Percentiles rank a stretch among this genome's conserved stretches.
Conservation (phyloP, 2,329 filamentous ascomycete species). For the Cercospora zeae-maydis region DNA sequence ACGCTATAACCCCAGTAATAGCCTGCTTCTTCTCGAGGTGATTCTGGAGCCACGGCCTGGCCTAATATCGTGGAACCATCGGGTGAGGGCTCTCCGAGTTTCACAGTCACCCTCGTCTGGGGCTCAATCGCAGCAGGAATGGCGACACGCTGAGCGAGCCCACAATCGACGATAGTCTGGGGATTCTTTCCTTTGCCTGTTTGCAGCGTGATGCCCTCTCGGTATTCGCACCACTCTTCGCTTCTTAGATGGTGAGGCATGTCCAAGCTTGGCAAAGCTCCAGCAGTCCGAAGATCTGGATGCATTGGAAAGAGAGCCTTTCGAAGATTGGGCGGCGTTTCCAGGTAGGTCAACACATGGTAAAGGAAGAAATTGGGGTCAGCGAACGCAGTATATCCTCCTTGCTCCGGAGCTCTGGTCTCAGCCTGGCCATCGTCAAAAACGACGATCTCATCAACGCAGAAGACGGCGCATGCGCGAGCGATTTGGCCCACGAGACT, state of each 20-base stretch:
- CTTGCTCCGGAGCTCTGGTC: slow-evolving; percentile 37
- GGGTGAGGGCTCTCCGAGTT: slow-evolving; percentile 51
- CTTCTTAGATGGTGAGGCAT: slow-evolving; percentile 78
- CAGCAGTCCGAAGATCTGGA: slow-evolving; percentile 70
- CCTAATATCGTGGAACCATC: slow-evolving; percentile 12
- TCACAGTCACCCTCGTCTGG: slow-evolving; percentile 70
- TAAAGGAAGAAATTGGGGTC: slow-evolving; percentile 77
- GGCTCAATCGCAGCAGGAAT: slow-evolving; percentile 62
- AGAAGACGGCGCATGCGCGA: slow-evolving; percentile 76
- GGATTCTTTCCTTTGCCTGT: slow-evolving; percentile 40
- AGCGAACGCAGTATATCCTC: slow-evolving; percentile 62
- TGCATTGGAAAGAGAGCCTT: slow-evolving; percentile 73
- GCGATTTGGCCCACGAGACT: slow-evolving; percentile 71
- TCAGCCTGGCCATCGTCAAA: slow-evolving; percentile 65
- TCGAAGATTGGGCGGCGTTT: slow-evolving; percentile 79
- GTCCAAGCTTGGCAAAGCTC: slow-evolving; percentile 71
- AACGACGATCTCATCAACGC: slow-evolving; percentile 77
- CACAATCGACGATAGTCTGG: slow-evolving; percentile 49
- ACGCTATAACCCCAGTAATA: slow-evolving; percentile 86
- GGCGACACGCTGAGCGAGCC: slow-evolving; percentile 47
- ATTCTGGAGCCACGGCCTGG: slow-evolving; percentile 56
- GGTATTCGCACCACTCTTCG: slow-evolving; percentile 74
- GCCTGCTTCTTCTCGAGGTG: slow-evolving; percentile 69
- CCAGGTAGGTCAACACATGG: slow-evolving; percentile 75
- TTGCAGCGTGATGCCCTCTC: slow-evolving; percentile 67